phyloP scores from a whole-genome alignment of 805 yeast genomes.

The Priceomyces melissophilus region DNA sequence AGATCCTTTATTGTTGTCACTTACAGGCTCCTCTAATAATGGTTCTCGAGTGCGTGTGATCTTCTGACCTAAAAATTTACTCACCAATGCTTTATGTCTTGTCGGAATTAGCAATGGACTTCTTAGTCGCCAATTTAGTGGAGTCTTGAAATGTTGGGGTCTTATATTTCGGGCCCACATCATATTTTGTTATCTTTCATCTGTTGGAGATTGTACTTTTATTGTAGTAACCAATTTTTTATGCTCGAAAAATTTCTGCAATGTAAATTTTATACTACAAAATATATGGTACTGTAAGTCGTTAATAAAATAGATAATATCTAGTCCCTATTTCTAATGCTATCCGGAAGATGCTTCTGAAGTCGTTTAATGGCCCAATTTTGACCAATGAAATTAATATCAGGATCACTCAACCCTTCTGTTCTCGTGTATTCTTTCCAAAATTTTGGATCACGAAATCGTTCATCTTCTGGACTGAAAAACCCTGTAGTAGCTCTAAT shows the following conservation, averaged over 20 bases:
- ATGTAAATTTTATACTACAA: too few species aligned
- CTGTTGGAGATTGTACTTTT: too few species aligned
- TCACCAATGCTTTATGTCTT: conserved; percentile 12
- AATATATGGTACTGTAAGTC: too few species aligned
- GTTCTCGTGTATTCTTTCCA: conserved; percentile 68
- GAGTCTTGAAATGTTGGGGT: too few species aligned
- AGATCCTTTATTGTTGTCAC: neutral
- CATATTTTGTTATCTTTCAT: too few species aligned
- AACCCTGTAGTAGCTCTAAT: conserved; percentile 35
- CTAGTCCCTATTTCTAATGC: neutral
- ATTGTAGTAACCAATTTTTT: too few species aligned
- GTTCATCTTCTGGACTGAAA: conserved; percentile 62
- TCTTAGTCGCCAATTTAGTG: too few species aligned
- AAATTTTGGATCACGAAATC: conserved; percentile 64
- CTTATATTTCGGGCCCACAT: too few species aligned
- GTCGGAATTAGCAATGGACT: neutral
- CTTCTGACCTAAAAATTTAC: conserved; percentile 8
- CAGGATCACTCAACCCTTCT: conserved; percentile 68
- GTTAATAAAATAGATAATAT: too few species aligned
- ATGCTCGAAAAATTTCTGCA: too few species aligned
- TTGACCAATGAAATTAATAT: conserved; percentile 67
- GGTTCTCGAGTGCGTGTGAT: neutral
- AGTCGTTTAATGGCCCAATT: conserved; percentile 80
- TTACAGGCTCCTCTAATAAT: conserved; percentile 9
- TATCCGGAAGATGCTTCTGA: conserved; percentile 47